phyloP scores from a whole-genome alignment of 1,284 basidiomycete species.

The Pseudozyma pruni region DNA sequence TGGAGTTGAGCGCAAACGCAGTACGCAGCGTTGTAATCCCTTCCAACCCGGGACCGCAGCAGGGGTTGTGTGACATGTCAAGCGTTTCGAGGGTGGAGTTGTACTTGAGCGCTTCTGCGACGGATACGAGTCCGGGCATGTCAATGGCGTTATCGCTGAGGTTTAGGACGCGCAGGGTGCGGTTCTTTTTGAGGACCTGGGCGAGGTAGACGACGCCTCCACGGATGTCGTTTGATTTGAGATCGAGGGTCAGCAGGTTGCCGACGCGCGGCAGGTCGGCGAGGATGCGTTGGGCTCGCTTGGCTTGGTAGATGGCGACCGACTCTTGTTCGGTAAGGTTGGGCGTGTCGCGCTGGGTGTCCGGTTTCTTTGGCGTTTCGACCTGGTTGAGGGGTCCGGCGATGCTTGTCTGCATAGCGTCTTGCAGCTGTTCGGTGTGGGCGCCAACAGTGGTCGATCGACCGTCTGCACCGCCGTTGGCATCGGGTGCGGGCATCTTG shows the following conservation, averaged over 20 bases:
- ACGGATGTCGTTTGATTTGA: slow-evolving; percentile 88
- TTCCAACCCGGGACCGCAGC: slow-evolving; percentile 84
- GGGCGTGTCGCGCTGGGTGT: slow-evolving; percentile 24
- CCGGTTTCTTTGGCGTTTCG: slow-evolving; percentile 40
- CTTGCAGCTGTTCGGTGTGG: slow-evolving; percentile 45
- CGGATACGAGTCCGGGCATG: slow-evolving; percentile 78
- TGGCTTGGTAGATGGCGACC: slow-evolving; percentile 48
- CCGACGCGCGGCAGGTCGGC: slow-evolving; percentile 84
- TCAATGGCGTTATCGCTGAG: slow-evolving; percentile 93
- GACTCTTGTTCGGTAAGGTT: slow-evolving; percentile 49
- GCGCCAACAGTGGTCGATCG: slow-evolving; percentile 30
- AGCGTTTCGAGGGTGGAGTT: slow-evolving; percentile 93
- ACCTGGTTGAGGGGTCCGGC: slow-evolving; percentile 28
- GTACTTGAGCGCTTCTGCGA: slow-evolving; percentile 95
- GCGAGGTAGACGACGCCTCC: slow-evolving; percentile 86
- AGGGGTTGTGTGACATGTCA: slow-evolving; percentile 91
- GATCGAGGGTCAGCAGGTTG: slow-evolving; percentile 84
- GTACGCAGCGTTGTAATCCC: slow-evolving; percentile 75
- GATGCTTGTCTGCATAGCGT: slow-evolving; percentile 45
- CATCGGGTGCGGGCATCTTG: slow-evolving; percentile 40
- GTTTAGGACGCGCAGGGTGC: slow-evolving; percentile 92
- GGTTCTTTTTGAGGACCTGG: slow-evolving; percentile 93
- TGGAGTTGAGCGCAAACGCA: slow-evolving; percentile 90
- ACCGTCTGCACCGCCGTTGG: slow-evolving; percentile 3
- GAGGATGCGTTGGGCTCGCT: slow-evolving; percentile 51